phyloP scores from a whole-genome alignment of 208 protist genomes.

The Leishmania turanica region DNA sequence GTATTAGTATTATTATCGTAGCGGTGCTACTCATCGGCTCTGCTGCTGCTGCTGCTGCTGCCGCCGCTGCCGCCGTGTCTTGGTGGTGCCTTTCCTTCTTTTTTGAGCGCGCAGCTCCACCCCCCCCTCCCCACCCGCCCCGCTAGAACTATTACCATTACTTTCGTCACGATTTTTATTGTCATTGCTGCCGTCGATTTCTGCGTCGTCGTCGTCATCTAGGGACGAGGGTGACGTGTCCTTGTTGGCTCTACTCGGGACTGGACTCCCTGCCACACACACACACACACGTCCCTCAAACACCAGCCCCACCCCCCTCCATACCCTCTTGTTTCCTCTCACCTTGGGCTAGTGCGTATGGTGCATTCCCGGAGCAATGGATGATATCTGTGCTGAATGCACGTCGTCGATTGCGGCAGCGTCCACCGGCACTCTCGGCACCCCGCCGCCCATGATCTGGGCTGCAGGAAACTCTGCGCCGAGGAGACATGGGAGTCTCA shows the following conservation, averaged over 20 bases:
- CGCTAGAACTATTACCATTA: neutral
- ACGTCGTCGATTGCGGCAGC: neutral
- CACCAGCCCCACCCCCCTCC: neutral
- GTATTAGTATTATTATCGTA: neutral
- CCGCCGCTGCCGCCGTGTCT: neutral
- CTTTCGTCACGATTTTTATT: neutral
- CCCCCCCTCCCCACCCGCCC: neutral
- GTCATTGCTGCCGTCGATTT: neutral
- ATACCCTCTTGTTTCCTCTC: neutral
- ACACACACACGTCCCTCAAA: neutral
- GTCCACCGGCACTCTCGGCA: neutral
- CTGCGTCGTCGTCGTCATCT: neutral
- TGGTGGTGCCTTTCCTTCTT: neutral
- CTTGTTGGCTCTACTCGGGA: neutral
- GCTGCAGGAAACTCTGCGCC: neutral
- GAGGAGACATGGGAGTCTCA: neutral
- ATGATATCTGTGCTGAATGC: neutral
- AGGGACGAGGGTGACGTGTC: neutral
- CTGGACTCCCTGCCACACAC: neutral
- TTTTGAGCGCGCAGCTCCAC: neutral
- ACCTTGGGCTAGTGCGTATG: neutral
- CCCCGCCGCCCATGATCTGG: neutral
- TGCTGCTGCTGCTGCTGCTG: neutral
- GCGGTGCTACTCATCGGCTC: neutral
- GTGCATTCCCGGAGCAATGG: neutral